Conservation (phyloP, 139 green algal species). For the Volvox africanus region DNA sequence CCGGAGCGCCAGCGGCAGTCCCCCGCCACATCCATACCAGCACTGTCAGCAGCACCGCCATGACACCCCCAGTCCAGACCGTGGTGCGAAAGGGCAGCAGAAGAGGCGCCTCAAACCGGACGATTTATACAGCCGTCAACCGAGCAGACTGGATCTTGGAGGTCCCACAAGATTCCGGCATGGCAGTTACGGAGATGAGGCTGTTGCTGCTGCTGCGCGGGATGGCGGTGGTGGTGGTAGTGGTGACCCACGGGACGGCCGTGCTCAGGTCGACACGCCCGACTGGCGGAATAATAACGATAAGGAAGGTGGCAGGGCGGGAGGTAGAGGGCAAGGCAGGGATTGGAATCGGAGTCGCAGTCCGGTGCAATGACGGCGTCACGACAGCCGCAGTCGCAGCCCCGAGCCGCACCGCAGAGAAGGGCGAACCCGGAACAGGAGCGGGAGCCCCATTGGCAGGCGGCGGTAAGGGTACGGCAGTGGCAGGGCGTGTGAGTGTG, state of each 20-base stretch:
- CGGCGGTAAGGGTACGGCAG: no score
- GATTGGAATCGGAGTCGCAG: not conserved
- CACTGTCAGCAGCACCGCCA: not conserved
- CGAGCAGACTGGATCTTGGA: no score
- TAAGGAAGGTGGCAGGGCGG: not conserved
- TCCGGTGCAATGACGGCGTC: not conserved
- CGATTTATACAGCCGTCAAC: no score
- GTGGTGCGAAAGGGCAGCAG: not conserved
- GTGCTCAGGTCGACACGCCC: not conserved
- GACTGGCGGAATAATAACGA: not conserved
- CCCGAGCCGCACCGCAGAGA: not conserved
- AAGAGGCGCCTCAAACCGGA: no score
- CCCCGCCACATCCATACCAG: not conserved
- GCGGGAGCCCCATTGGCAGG: no score
- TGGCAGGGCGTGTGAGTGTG: no score
- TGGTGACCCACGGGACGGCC: not conserved
- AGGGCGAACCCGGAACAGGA: no score
- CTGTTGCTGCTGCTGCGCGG: no score
- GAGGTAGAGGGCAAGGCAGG: not conserved
- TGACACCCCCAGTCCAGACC: not conserved
- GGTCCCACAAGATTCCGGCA: no score
- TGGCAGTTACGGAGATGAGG: no score
- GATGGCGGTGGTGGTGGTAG: no score
- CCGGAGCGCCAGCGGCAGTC: not conserved
- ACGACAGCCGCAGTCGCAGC: constrained; percentile 21